Evolutionary conservation across 1,284 basidiomycete species (phyloP).

Genomic region (Tilletia walkeri): DNA sequence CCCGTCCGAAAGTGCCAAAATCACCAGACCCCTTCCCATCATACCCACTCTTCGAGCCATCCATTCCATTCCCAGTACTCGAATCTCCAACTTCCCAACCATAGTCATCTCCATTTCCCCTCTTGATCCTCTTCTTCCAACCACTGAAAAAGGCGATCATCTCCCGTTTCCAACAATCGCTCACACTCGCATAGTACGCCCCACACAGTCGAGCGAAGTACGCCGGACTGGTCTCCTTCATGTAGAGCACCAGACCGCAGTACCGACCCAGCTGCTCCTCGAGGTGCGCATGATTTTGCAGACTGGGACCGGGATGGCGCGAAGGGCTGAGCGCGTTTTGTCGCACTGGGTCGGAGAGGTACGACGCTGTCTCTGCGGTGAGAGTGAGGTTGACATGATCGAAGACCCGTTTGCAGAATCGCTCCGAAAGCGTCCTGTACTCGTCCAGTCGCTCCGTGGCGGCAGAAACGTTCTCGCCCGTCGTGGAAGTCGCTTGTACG

Average conservation of each 20-base stretch:
- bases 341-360: conserved; percentile 33
- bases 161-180: conserved; percentile 44
- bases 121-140: conserved; percentile 31
- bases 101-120: conserved; percentile 7
- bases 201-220: conserved; percentile 45
- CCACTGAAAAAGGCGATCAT: conserved; percentile 39
- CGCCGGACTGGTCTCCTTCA: conserved; percentile 75
- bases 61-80: neutral
- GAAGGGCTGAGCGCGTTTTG: conserved; percentile 9
- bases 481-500: conserved; percentile 56
- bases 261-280: conserved; percentile 82
- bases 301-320: conserved; percentile 28
- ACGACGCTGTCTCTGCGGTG: conserved; percentile 56
- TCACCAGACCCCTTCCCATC: conserved; percentile 2
- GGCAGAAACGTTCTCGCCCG: conserved; percentile 68
- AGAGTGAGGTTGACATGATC: conserved; percentile 89
- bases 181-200: conserved; percentile 40
- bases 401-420: conserved; percentile 85
- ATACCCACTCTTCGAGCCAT: conserved; percentile 29
- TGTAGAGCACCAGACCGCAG: conserved; percentile 82
- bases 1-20: conserved; percentile 15
- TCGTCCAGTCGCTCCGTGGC: conserved; percentile 79
- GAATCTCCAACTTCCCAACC: conserved; percentile 18
- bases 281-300: conserved; percentile 57
- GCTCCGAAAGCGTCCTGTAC: conserved; percentile 78